phyloP scores from a whole-genome alignment of 2,329 filamentous ascomycete genomes.

The Lachnellula willkommii region DNA sequence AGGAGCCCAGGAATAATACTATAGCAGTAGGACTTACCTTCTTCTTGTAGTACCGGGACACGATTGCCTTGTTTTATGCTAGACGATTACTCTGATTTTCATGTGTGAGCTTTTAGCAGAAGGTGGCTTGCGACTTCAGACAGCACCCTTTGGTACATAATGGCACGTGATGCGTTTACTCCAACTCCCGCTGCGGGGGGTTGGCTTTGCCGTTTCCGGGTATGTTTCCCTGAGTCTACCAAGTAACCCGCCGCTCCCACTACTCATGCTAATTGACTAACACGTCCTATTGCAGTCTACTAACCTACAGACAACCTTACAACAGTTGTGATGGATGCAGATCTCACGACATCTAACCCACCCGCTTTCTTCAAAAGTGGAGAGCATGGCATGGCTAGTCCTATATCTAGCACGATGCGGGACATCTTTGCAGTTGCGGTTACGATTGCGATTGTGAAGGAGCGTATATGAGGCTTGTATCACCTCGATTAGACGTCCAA shows the following conservation, averaged over 20 bases:
- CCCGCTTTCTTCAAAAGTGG: neutral
- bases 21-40: too few species aligned
- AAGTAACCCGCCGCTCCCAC: neutral
- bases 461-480: neutral
- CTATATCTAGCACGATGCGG: neutral
- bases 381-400: neutral
- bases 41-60: too few species aligned
- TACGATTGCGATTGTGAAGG: neutral
- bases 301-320: slow-evolving; percentile 3
- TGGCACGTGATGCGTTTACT: too few species aligned
- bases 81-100: too few species aligned
- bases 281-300: slow-evolving; percentile 5
- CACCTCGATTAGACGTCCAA: neutral
- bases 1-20: too few species aligned
- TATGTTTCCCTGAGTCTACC: too few species aligned
- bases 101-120: too few species aligned
- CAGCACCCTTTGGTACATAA: too few species aligned
- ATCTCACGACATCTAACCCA: neutral
- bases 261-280: slow-evolving; percentile 6
- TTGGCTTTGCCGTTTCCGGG: too few species aligned
- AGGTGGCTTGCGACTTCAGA: too few species aligned
- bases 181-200: too few species aligned
- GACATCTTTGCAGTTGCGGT: neutral
- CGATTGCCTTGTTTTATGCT: too few species aligned
- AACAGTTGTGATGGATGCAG: neutral